Base-by-base conservation (phyloP, 2,329 filamentous ascomycete species). In the Orbilia oligospora region DNA sequence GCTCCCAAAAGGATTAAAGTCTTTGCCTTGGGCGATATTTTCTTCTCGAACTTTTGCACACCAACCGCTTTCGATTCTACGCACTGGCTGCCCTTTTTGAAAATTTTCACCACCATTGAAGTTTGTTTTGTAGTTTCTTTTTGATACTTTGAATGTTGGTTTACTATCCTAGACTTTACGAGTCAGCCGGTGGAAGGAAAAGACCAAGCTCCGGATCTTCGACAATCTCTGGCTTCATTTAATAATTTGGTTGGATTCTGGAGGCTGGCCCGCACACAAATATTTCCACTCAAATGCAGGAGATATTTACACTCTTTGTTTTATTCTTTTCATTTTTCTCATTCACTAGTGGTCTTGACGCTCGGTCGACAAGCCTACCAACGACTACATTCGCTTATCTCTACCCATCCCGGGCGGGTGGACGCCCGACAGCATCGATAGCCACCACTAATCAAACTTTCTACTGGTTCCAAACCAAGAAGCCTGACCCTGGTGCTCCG, bases 401-500 rank as follows among this genome's bases (percentile, higher is more conserved):
- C 38, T 69, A 41, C 55, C 55, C 55, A 41, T 33, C 18, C 1
- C 51, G 30, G 12, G 18, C 30, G 16, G 38, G 6, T 14, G 16
- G 36, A 2, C 20, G 24, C 64, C 27, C 70, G n/a, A 48, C 58
- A 18, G n/a, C 51, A 22, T 33, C 68, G 2, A 44, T 8, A 22
- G 33, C 46, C 5, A 18, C 53, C 8, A 18, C 53, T 4, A 70
- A 44, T 8, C 53, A 71, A 38, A 78, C 68, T 44, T 69, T 78
- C 27, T 72, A 68, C 48, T 78, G 68, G 68, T 72, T 78, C 38
- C 75, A 78, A 12, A 71, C 75, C 9, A 65, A 49, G 12, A 24
- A 38, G 1, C 41, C 55, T 14, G 16, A n/a, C n/a, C 53, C 68
- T 14, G 48, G 20, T 12, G 8, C 18, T 6, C 75, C 75, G 6